A percentile compares a stretch with the other conserved stretches of the same genome.
Conservation (phyloP, 495 filamentous ascomycete genomes). For the Neohortaea acidophila region DNA sequence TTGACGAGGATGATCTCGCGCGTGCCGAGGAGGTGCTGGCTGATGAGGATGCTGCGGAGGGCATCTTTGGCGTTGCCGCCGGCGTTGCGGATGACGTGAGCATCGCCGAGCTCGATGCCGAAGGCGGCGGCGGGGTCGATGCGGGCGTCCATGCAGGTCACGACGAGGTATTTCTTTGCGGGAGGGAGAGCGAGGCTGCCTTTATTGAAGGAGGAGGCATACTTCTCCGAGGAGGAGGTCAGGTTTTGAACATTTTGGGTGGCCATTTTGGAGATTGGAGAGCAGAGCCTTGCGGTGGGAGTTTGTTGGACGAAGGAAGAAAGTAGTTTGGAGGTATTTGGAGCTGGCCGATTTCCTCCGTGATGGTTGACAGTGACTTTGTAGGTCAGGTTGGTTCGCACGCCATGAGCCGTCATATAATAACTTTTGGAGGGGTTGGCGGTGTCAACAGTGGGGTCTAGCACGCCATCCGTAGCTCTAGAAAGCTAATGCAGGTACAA, state of each 20-base stretch:
- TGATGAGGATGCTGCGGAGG: constrained; percentile 61
- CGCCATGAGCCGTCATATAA: too few relatives aligned
- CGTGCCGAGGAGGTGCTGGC: constrained; percentile 69
- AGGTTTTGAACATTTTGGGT: constrained; percentile 40
- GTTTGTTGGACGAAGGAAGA: too few relatives aligned
- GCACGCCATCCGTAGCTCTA: too few relatives aligned
- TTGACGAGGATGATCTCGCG: constrained; percentile 63
- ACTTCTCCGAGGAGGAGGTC: constrained; percentile 41
- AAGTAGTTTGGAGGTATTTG: too few relatives aligned
- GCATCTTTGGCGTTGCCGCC: constrained; percentile 54
- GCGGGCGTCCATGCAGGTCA: constrained; percentile 78
- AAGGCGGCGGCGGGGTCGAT: constrained; percentile 58
- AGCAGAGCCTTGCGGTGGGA: too few relatives aligned
- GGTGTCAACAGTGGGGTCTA: too few relatives aligned
- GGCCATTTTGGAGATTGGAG: constrained; percentile 25
- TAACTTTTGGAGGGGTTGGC: too few relatives aligned
- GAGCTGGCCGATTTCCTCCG: too few relatives aligned
- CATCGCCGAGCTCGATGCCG: constrained; percentile 60
- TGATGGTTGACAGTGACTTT: too few relatives aligned
- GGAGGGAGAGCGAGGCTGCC: constrained; percentile 58
- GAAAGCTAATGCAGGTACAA: too few relatives aligned
- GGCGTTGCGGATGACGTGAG: constrained; percentile 70
- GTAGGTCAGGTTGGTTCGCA: too few relatives aligned
- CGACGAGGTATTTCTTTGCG: constrained; percentile 49
- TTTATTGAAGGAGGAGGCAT: constrained; percentile 46